phyloP scores from a whole-genome alignment of 495 filamentous ascomycete genomes.

The Aspergillus panamensis region DNA sequence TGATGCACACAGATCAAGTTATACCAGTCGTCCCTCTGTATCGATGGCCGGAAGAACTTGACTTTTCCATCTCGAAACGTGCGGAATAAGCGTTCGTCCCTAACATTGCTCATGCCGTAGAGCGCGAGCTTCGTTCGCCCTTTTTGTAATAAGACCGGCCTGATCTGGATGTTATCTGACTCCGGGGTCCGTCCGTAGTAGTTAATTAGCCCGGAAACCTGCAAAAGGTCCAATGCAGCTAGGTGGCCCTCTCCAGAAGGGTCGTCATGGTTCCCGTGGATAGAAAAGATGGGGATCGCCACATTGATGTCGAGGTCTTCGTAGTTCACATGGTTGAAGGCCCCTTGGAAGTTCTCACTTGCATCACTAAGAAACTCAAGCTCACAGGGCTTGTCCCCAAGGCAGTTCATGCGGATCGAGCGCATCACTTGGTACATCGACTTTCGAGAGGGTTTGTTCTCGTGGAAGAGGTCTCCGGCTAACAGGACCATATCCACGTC shows the following conservation, averaged over 20 bases:
- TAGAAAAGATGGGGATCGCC: conserved; percentile 95
- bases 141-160: conserved; percentile 90
- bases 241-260: conserved; percentile 89
- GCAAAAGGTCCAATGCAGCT: conserved; percentile 85
- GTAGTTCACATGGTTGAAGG: conserved; percentile 93
- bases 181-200: conserved; percentile 93
- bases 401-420: conserved; percentile 85
- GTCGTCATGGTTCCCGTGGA: conserved; percentile 98
- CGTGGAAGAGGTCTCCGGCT: conserved; percentile 94
- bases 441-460: conserved; percentile 96
- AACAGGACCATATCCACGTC: conserved; percentile 98
- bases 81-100: conserved; percentile 89
- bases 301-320: conserved; percentile 97
- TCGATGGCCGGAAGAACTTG: conserved; percentile 81
- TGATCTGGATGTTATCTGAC: conserved; percentile 86
- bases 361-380: conserved; percentile 92
- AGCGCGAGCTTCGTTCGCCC: conserved; percentile 90
- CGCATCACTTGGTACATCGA: conserved; percentile 97
- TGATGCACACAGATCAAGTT: conserved; percentile 95
- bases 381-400: conserved; percentile 92
- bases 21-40: conserved; percentile 90
- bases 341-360: conserved; percentile 77
- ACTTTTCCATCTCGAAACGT: conserved; percentile 93
- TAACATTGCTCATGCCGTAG: conserved; percentile 94
- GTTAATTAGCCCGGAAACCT: conserved; percentile 87